Conservation (phyloP, 345 rosid genomes). For the Eucalyptus paniculata region DNA sequence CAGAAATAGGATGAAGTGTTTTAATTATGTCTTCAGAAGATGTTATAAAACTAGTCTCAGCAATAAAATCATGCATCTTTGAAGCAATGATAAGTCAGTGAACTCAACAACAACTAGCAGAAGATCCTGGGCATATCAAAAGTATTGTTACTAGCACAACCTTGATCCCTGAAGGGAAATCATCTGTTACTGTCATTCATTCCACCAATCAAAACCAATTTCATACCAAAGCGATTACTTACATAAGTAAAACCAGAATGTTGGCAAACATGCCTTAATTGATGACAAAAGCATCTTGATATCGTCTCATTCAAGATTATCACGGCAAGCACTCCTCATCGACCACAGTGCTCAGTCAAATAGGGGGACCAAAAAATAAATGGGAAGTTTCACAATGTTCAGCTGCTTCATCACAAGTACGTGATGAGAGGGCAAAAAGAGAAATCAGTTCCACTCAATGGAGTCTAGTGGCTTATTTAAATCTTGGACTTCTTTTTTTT, state of each 20-base stretch:
- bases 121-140: background rate
- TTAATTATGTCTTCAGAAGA: background rate
- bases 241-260: background rate
- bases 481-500: background rate
- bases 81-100: background rate
- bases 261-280: background rate
- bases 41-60: background rate
- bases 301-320: background rate
- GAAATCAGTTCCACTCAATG: background rate
- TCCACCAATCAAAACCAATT: background rate
- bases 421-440: background rate
- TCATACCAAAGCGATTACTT: background rate
- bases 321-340: background rate
- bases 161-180: background rate
- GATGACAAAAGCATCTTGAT: background rate
- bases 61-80: background rate
- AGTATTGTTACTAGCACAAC: background rate
- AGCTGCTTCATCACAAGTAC: background rate
- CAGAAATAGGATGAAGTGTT: background rate
- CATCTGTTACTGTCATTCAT: background rate
- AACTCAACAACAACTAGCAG: background rate
- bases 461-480: background rate
- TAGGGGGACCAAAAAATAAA: background rate
- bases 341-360: background rate
- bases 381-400: background rate